A percentile compares a stretch with the other conserved stretches of the same genome.
phyloP scores from a whole-genome alignment of 2,329 filamentous ascomycete genomes.

The Fusarium luffae region DNA sequence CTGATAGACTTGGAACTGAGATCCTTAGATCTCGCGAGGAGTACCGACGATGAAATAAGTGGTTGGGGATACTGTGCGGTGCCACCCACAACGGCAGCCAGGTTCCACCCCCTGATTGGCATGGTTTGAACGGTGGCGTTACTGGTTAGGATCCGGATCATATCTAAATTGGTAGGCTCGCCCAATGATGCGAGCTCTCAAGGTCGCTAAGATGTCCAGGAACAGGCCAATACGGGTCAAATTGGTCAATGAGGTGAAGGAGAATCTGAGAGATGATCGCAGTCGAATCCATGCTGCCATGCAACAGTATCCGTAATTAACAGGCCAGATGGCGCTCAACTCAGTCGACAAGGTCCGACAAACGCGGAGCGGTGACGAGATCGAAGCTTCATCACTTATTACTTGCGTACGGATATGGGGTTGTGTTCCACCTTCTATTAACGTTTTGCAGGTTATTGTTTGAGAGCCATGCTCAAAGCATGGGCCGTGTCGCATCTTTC shows the following conservation, averaged over 20 bases:
- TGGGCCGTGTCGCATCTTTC: conserved; percentile 32
- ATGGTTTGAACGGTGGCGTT: conserved; percentile 40
- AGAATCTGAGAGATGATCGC: conserved; percentile 13
- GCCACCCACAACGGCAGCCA: conserved; percentile 20
- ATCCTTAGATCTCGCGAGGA: neutral
- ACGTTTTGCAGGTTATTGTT: conserved; percentile 12
- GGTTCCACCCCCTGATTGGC: conserved; percentile 36
- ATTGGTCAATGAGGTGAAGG: conserved; percentile 11
- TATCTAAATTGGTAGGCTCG: conserved; percentile 29
- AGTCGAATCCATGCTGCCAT: conserved; percentile 13
- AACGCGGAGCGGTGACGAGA: conserved; percentile 34
- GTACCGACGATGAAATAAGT: conserved; percentile 7
- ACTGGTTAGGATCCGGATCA: conserved; percentile 27
- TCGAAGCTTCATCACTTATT: conserved; percentile 35
- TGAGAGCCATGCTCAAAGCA: conserved; percentile 28
- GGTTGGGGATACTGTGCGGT: conserved; percentile 31
- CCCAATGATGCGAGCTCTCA: conserved; percentile 26
- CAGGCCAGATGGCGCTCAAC: conserved; percentile 27
- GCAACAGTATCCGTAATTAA: neutral
- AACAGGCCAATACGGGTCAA: conserved; percentile 26
- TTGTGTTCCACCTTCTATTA: conserved; percentile 32
- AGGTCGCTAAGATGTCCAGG: conserved; percentile 19
- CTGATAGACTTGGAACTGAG: conserved; percentile 5
- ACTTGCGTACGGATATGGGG: conserved; percentile 13
- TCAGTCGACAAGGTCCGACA: conserved; percentile 35